These are phyloP conservation scores for Trichoderma afroharzianum DNA, from an alignment of 2,329 filamentous ascomycete species.

Conservation along the genomic window DNA sequence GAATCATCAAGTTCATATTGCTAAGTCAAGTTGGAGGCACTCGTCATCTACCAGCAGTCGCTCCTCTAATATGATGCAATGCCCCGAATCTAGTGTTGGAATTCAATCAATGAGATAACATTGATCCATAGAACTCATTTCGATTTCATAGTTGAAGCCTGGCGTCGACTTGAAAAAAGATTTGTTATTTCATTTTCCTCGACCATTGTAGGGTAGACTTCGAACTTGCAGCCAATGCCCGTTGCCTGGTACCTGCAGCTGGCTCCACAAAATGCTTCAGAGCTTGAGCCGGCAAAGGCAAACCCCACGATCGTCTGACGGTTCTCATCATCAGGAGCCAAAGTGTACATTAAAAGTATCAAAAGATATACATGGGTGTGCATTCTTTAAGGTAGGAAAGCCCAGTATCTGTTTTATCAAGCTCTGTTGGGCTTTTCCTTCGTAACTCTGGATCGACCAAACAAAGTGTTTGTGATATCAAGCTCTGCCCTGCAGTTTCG, in stretches of 20 bases:
- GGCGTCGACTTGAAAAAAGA: background rate
- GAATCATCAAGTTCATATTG: background rate
- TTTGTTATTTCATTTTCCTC: background rate
- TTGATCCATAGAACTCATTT: background rate
- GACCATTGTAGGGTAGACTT: background rate
- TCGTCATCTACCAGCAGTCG: background rate
- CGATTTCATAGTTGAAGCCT: background rate
- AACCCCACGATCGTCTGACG: background rate
- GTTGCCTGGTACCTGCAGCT: background rate
- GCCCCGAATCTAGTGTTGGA: background rate
- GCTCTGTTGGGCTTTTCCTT: background rate
- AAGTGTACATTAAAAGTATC: background rate
- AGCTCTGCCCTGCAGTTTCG: background rate
- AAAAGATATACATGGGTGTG: background rate
- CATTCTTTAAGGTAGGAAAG: background rate
- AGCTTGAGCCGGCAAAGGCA: background rate
- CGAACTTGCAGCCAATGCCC: background rate
- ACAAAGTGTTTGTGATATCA: background rate
- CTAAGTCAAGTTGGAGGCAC: background rate
- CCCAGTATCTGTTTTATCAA: background rate
- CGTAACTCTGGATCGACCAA: background rate
- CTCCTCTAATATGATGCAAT: background rate
- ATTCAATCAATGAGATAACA: background rate
- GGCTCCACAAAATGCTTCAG: background rate
- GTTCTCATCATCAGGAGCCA: background rate